phyloP scores from a whole-genome alignment of 768 basidiomycete species.

The Hygrophorus pudorinus region DNA sequence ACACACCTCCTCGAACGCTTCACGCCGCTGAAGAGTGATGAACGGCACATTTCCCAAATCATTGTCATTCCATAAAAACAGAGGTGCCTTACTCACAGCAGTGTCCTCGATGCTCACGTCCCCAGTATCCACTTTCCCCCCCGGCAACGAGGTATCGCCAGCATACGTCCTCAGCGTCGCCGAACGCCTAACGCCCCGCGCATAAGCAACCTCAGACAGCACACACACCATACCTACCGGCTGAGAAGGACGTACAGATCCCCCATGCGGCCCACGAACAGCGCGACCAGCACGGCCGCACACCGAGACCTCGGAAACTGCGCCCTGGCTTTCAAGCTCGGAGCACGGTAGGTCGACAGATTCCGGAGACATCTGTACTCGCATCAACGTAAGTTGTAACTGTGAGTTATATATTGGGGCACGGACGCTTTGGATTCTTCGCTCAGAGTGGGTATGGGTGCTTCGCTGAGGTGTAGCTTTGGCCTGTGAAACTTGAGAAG shows the following conservation, averaged over 20 bases:
- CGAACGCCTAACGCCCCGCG: conserved; percentile 44
- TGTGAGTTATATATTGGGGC: not conserved
- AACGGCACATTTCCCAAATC: not conserved
- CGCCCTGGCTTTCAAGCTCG: conserved; percentile 22
- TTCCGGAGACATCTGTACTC: conserved; percentile 44
- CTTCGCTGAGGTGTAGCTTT: conserved; percentile 26
- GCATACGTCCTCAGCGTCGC: conserved; percentile 66
- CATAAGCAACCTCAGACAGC: not conserved
- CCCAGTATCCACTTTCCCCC: conserved; percentile 65
- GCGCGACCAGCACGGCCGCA: conserved; percentile 73
- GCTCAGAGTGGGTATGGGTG: conserved; percentile 37
- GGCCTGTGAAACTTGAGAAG: conserved; percentile 42
- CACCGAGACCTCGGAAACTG: conserved; percentile 46
- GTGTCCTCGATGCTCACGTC: conserved; percentile 70
- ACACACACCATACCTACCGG: conserved; percentile 39
- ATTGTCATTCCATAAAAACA: not conserved
- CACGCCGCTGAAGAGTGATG: conserved; percentile 47
- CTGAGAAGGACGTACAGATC: conserved; percentile 83
- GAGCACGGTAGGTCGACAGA: conserved; percentile 37
- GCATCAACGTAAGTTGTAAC: not conserved
- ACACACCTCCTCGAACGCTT: conserved; percentile 83
- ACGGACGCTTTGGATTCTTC: conserved; percentile 40
- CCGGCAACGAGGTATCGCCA: conserved; percentile 83
- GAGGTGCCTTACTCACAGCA: conserved; percentile 42
- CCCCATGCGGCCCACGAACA: conserved; percentile 78